Evolutionary conservation across 1,139 yeast genomes (phyloP).

Genomic region (Saccharomycopsis crataegensis): DNA sequence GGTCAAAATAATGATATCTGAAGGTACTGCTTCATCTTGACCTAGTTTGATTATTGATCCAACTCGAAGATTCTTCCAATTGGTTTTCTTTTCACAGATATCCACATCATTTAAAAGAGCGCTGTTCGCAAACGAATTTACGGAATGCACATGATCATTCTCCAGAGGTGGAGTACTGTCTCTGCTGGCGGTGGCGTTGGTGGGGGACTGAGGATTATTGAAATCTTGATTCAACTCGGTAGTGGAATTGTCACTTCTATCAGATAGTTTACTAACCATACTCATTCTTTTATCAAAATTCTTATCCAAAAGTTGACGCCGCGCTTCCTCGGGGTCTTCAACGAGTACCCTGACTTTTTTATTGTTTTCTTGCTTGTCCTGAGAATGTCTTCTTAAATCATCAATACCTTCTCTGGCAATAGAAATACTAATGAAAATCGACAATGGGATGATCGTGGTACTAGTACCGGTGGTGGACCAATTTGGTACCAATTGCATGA

Average conservation of each 20-base stretch:
- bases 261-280: conserved; percentile 5
- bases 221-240: conserved; percentile 12
- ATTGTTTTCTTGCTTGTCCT: conserved; percentile 80
- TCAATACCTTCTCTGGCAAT: conserved; percentile 91
- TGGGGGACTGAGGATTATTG: not conserved
- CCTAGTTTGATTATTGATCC: conserved; percentile 72
- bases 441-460: conserved; percentile 84
- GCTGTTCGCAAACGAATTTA: conserved; percentile 2
- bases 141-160: not conserved
- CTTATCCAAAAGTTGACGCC: conserved; percentile 3
- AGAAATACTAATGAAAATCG: conserved; percentile 83
- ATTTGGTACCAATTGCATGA: conserved; percentile 90
- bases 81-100: conserved; percentile 25
- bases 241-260: conserved; percentile 7
- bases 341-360: conserved; percentile 35
- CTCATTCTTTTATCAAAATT: conserved; percentile 3
- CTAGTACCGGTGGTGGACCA: conserved; percentile 98
- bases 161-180: not conserved
- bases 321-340: conserved; percentile 6
- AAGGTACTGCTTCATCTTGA: conserved; percentile 91
- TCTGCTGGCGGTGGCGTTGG: not conserved
- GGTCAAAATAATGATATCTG: conserved; percentile 69
- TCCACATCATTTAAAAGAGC: not conserved
- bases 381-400: conserved; percentile 80
- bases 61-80: conserved; percentile 75